Evolutionary conservation across 495 filamentous ascomycete genomes (phyloP), one percentile per base, ranked within the genome.

Genomic region (Xylaria scruposa): DNA sequence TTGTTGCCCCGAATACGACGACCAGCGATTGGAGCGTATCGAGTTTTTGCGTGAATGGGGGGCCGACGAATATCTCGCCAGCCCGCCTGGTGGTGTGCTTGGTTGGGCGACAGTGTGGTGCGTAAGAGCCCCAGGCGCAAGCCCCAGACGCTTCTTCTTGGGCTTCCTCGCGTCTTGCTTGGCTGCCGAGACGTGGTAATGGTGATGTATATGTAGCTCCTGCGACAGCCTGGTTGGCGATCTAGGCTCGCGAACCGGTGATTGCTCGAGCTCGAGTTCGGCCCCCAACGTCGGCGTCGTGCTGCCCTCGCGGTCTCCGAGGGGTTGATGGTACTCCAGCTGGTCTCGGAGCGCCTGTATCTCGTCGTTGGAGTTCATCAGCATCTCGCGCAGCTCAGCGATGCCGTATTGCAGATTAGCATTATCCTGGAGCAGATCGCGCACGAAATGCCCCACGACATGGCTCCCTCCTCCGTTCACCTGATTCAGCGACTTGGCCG

Each of bases 351-450:
- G 83, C 65, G 86, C 89, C 77, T 97, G 91, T 10, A 98, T 94
- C 79, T 98, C 95, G 76, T 97, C 91, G 77, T 98, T 97, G n/a
- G 95, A 97, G 75, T 88, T 94, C 72, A 93, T 88, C 33, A 99
- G 86, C 92, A 98, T 91, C 78, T 97, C 95, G 21, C 95, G 87
- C 44, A 99, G 83, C 80, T 99, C 95, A 68, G 93, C 88, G 61
- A 97, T 95, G 15, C 92, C 94, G 67, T 94, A 86, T 77, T 98
- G 95, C 61, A 99, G 83, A 74, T 94, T 97, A 17, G 93, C 93
- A 77, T 99, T 99, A 78, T 99, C 95, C 76, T 97, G 92, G 46
- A 99, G 81, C 58, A 99, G 94, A 75, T 98, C 95, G 77, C 94
- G 94, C 68, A 99, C 95, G 71, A 99, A 98, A 75, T 94, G 92